Percentiles rank a stretch among this genome's conserved stretches.
These are phyloP conservation scores for Rhodotorula taiwanensis DNA, from an alignment of 768 basidiomycete genomes.

Conservation along the genomic window DNA sequence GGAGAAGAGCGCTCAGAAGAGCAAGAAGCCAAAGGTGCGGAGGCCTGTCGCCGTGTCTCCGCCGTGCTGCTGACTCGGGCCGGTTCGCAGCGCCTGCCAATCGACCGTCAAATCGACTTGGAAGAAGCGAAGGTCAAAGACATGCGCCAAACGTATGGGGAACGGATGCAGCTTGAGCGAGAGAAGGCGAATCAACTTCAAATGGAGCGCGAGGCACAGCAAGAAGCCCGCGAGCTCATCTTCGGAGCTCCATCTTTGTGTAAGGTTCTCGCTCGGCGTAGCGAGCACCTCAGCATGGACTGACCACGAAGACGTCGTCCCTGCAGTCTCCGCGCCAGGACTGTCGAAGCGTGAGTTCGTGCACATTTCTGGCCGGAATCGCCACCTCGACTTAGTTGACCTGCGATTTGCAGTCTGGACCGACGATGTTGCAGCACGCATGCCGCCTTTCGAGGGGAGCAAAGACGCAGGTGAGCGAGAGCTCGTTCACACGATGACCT, in stretches of 20 bases:
- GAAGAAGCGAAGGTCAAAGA: slow-evolving; percentile 6
- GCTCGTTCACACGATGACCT: not conserved
- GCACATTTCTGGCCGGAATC: too few species aligned
- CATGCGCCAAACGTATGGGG: slow-evolving; percentile 15
- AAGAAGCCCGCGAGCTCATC: slow-evolving; percentile 20
- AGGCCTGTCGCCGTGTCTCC: too few species aligned
- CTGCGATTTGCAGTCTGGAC: slow-evolving; percentile 29
- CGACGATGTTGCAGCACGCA: not conserved
- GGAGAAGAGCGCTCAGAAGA: not conserved
- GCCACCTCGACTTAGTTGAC: too few species aligned
- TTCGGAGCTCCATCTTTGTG: slow-evolving; percentile 16
- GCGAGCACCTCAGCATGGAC: too few species aligned
- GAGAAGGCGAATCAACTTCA: slow-evolving; percentile 3
- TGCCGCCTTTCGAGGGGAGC: slow-evolving; percentile 17
- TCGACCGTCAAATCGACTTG: slow-evolving; percentile 20
- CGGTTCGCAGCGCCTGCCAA: not conserved
- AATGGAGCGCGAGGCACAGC: slow-evolving; percentile 11
- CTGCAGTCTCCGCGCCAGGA: too few species aligned
- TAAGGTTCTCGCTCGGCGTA: too few species aligned
- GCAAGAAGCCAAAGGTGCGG: slow-evolving; percentile 18
- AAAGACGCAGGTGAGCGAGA: slow-evolving; percentile 4
- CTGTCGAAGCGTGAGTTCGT: too few species aligned
- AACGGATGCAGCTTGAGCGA: slow-evolving; percentile 21
- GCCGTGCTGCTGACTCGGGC: too few species aligned
- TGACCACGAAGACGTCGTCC: too few species aligned